A percentile compares a stretch with the other conserved stretches of the same genome.
Conservation (phyloP, 2,329 filamentous ascomycete genomes). For the Neonectria hederae region DNA sequence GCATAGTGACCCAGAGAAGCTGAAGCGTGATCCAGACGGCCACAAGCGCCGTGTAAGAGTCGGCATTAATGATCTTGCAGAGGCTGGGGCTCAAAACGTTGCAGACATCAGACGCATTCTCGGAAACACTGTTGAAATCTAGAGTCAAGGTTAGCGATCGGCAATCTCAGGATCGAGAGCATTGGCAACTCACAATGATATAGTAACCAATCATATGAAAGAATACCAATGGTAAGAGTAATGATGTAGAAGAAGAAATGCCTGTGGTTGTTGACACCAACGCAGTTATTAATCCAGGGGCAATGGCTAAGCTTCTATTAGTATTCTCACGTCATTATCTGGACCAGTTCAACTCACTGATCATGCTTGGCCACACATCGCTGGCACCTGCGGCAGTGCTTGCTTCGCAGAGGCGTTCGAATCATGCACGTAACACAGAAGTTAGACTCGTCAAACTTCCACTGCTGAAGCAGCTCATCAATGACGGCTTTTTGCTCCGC, state of each 20-base stretch:
- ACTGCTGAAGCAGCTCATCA: slow-evolving; percentile 82
- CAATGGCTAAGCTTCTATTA: slow-evolving; percentile 74
- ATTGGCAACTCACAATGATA: slow-evolving; percentile 71
- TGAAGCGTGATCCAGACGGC: slow-evolving; percentile 84
- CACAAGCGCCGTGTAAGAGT: slow-evolving; percentile 84
- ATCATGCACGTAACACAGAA: slow-evolving; percentile 98
- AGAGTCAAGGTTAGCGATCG: slow-evolving; percentile 13
- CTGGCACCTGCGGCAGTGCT: slow-evolving; percentile 91
- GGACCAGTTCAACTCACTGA: slow-evolving; percentile 69
- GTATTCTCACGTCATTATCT: background rate
- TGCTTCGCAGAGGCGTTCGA: slow-evolving; percentile 88
- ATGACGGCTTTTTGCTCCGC: slow-evolving; percentile 91
- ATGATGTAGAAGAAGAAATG: slow-evolving; percentile 94
- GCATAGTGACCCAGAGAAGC: slow-evolving; percentile 96
- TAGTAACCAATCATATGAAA: slow-evolving; percentile 75
- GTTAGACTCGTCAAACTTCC: slow-evolving; percentile 93
- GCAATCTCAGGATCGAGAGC: background rate
- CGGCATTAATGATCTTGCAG: slow-evolving; percentile 80
- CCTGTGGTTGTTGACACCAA: slow-evolving; percentile 94
- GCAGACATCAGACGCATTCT: slow-evolving; percentile 67
- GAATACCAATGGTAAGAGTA: slow-evolving; percentile 77
- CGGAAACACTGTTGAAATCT: slow-evolving; percentile 72
- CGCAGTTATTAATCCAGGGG: slow-evolving; percentile 97
- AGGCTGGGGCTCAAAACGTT: slow-evolving; percentile 78
- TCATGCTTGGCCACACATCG: slow-evolving; percentile 97